Evolutionary conservation across 768 basidiomycete genomes (phyloP), one percentile per base, ranked within the genome.

Genomic region (Mycena albidolilacea): DNA sequence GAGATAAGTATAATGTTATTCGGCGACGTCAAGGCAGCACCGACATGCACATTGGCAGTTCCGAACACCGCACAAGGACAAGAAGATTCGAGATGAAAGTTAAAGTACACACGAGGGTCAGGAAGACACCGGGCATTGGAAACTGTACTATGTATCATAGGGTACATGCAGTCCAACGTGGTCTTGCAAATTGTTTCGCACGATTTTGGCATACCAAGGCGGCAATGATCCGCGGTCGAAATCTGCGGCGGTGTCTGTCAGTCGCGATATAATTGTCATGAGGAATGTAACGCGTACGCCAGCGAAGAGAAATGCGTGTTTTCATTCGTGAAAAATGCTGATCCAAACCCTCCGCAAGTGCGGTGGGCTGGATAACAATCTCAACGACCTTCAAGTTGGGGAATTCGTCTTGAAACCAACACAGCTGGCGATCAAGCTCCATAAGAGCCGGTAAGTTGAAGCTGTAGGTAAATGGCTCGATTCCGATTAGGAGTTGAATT

Each of bases 181-280:
- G 55, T 57, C 55, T 15, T 57, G 55, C 55, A 57, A 57, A 57
- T 57, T 57, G 55, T 57, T 57, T 57, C 55, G 55, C 55, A 57
- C 55, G 55, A 57, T 57, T 57, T 57, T 57, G 10, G 55, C 17
- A 57, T 57, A 57, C 30, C 55, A 57, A 8, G 55, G 55, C 55
- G 55, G 55, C 55, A 57, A 8, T 57, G 55, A 57, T 57, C 55
- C 35, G 55, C 10, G 30, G 55, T 57, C 55, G 35, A 57, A 57
- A 57, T 57, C 55, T 57, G 55, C 35, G 55, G 55, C 35, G 55
- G 17, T 57, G 55, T 37, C 55, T 57, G 35, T 57, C 55, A 57
- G 55, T 57, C 55, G 55, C 55, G 35, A 37, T 37, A 37, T 57
- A 17, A 37, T 4, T 57, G 55, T 57, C 35, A 37, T 57, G 55